phyloP scores from a whole-genome alignment of 148 eudicot species.

The Oxyria digyna region DNA sequence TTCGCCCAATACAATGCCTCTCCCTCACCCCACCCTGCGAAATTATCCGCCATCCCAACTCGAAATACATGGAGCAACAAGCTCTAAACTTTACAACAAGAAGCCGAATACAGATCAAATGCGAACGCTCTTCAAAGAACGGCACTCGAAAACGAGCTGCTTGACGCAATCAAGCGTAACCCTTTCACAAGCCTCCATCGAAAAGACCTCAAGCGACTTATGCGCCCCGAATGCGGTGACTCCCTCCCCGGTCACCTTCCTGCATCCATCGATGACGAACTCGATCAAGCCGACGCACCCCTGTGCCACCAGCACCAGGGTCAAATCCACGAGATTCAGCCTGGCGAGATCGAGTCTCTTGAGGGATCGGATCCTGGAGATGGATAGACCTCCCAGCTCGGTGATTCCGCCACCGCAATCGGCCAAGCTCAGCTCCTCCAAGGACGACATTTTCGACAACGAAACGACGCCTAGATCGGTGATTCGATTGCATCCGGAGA shows the following conservation, averaged over 20 bases:
- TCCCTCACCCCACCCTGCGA: background rate
- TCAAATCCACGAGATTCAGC: constrained; percentile 11
- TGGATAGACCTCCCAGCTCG: constrained; percentile 11
- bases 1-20: background rate
- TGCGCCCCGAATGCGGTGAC: constrained; percentile 10
- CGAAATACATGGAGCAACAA: background rate
- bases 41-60: background rate
- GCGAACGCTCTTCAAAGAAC: constrained; percentile 10
- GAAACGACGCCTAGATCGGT: constrained; percentile 12
- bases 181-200: constrained; percentile 11
- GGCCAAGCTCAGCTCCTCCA: constrained; percentile 16
- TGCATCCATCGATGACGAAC: constrained; percentile 11
- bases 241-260: constrained; percentile 8
- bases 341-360: constrained; percentile 13
- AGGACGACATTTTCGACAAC: constrained; percentile 9
- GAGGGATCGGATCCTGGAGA: constrained; percentile 13
- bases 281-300: constrained; percentile 8
- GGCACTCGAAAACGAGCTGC: constrained; percentile 12
- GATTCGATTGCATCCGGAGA: constrained; percentile 16
- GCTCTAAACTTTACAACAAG: constrained; percentile 6
- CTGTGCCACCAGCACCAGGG: constrained; percentile 12
- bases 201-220: constrained; percentile 7
- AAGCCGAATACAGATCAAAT: background rate
- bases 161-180: constrained; percentile 8
- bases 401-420: constrained; percentile 16